Percentiles rank a stretch among this genome's conserved stretches.
Conservation (phyloP, 31 red algal genomes). For the Porphyra umbilicalis region DNA sequence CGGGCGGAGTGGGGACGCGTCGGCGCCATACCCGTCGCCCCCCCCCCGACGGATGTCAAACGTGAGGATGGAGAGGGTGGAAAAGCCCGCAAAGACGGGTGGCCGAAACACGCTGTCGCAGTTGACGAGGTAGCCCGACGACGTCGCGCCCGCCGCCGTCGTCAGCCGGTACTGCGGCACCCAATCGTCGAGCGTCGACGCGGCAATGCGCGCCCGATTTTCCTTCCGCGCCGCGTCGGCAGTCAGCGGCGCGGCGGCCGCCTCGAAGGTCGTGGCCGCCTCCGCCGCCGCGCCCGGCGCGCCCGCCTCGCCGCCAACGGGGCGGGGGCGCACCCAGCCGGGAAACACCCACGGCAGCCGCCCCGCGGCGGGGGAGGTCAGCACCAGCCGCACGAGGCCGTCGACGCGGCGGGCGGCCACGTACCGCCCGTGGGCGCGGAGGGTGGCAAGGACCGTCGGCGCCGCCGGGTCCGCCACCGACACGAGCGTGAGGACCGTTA, state of each 20-base stretch:
- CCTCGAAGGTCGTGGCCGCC: background rate
- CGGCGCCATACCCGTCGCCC: background rate
- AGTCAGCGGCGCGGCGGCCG: background rate
- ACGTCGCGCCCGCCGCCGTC: conserved; percentile 4
- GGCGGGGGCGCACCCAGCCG: background rate
- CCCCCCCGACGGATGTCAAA: conserved; percentile 1
- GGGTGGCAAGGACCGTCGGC: conserved; percentile 10
- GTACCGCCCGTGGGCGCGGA: conserved; percentile 28
- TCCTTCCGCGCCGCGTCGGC: background rate
- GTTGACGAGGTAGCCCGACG: background rate
- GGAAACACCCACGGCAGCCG: conserved; percentile 10
- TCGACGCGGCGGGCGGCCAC: conserved; percentile 31
- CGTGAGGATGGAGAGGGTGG: conserved; percentile 28
- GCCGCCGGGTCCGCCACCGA: background rate
- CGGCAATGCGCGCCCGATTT: conserved; percentile 17
- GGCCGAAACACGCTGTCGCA: conserved; percentile 19
- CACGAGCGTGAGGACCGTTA: background rate
- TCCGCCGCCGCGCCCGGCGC: background rate
- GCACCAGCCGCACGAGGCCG: conserved; percentile 24
- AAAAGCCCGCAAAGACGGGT: conserved; percentile 32
- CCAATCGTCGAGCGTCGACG: conserved; percentile 18
- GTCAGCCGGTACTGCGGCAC: conserved; percentile 28
- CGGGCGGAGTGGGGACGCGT: background rate
- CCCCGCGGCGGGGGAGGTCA: conserved; percentile 2
- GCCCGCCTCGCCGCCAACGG: too few species aligned